Percentiles rank a stretch among this genome's conserved stretches.
Conservation (phyloP, 2,329 filamentous ascomycete species). For the Dactylellina leptospora region DNA sequence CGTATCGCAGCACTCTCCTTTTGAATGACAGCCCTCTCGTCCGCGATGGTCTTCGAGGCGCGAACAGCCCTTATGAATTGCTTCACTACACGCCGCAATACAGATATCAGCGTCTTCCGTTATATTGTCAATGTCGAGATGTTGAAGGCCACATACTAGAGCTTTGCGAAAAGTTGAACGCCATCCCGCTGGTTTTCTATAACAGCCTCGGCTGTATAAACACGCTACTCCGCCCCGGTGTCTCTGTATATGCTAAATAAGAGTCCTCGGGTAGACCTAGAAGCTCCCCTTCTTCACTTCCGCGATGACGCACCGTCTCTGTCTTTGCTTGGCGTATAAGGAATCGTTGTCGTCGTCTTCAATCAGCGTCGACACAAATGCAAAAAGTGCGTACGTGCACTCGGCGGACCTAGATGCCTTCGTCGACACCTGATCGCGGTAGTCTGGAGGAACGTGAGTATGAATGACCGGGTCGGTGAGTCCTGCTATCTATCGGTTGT, state of each 20-base stretch:
- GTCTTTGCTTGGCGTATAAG: too few species aligned
- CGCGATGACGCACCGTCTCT: neutral
- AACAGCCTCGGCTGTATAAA: constrained; percentile 8
- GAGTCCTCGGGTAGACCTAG: neutral
- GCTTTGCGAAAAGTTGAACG: constrained; percentile 52
- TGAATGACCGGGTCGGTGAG: neutral
- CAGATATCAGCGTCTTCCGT: neutral
- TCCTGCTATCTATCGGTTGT: neutral
- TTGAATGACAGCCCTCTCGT: constrained; percentile 96
- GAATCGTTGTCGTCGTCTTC: neutral
- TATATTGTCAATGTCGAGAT: neutral
- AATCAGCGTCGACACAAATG: neutral
- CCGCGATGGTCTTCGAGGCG: constrained; percentile 97
- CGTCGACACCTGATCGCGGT: neutral
- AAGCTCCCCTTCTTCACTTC: too few species aligned
- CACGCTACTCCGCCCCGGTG: neutral
- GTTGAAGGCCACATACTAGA: constrained; percentile 22
- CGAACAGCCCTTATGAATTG: constrained; percentile 99
- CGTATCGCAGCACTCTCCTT: constrained; percentile 98
- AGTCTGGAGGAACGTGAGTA: neutral
- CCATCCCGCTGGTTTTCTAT: constrained; percentile 22
- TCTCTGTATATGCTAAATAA: neutral
- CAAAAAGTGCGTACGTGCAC: neutral
- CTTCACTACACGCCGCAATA: constrained; percentile 74
- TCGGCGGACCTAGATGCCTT: neutral